Evolutionary conservation across 2,329 filamentous ascomycete species (phyloP).

Genomic region (Rhytidhysteron rufulum): DNA sequence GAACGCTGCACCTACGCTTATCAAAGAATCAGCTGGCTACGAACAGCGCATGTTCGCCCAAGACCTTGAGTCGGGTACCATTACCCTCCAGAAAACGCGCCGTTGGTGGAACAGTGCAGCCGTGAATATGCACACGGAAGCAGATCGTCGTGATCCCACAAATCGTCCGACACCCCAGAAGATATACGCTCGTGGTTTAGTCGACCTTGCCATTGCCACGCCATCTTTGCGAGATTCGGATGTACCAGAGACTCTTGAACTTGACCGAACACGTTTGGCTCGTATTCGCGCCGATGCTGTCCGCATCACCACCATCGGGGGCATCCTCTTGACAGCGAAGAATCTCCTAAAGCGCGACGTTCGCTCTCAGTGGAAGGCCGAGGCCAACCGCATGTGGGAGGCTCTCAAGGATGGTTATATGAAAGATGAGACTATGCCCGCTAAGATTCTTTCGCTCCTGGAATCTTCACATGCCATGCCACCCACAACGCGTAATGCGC

Average conservation of each 20-base stretch:
- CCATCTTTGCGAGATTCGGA: constrained; percentile 51
- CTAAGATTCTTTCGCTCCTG: constrained; percentile 46
- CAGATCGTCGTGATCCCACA: constrained; percentile 63
- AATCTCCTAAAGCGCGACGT: constrained; percentile 80
- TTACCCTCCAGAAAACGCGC: constrained; percentile 58
- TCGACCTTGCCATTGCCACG: constrained; percentile 70
- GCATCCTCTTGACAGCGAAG: constrained; percentile 75
- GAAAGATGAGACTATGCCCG: constrained; percentile 47
- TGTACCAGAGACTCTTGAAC: constrained; percentile 69
- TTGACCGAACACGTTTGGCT: constrained; percentile 63
- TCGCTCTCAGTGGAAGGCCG: constrained; percentile 70
- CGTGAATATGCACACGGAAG: constrained; percentile 62
- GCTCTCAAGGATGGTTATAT: constrained; percentile 61
- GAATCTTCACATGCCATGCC: constrained; percentile 50
- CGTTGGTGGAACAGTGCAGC: constrained; percentile 64
- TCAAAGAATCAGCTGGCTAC: constrained; percentile 68
- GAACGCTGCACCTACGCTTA: constrained; percentile 66
- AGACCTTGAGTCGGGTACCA: constrained; percentile 55
- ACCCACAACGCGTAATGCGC: constrained; percentile 40
- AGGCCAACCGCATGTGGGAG: constrained; percentile 67
- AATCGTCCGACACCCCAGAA: constrained; percentile 64
- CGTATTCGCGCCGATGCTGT: constrained; percentile 56
- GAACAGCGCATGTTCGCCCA: constrained; percentile 69
- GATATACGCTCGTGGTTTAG: constrained; percentile 71
- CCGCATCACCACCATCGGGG: constrained; percentile 68